Conservation (phyloP, 495 filamentous ascomycete genomes). For the Thozetella sp. region DNA sequence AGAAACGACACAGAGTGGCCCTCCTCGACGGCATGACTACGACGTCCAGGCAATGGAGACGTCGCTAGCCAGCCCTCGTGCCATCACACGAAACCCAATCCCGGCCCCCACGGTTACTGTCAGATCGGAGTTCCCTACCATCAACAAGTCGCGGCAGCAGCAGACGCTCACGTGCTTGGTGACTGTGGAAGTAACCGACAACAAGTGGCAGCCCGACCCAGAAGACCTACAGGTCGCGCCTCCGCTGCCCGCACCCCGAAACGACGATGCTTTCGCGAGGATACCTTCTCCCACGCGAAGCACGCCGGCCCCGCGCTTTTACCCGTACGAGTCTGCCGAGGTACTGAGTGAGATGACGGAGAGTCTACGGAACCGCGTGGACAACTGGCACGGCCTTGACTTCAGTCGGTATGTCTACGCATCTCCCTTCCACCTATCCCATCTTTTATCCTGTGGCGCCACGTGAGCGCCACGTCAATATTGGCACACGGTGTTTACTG, state of each 20-base stretch:
- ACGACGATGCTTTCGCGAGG: constrained; percentile 45
- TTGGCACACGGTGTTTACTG: constrained; percentile 6
- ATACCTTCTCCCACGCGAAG: constrained; percentile 54
- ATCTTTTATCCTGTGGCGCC: background rate
- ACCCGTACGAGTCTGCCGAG: constrained; percentile 64
- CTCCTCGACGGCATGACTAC: constrained; percentile 82
- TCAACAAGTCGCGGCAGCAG: constrained; percentile 89
- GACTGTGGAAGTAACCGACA: constrained; percentile 92
- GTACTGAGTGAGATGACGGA: constrained; percentile 85
- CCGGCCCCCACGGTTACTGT: constrained; percentile 89
- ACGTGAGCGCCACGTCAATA: constrained; percentile 8
- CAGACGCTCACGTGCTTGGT: constrained; percentile 94
- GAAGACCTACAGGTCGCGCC: constrained; percentile 77
- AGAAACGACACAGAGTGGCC: constrained; percentile 60
- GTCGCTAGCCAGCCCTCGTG: constrained; percentile 73
- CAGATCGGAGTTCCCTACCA: constrained; percentile 93
- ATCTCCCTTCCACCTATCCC: background rate
- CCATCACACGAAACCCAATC: constrained; percentile 83
- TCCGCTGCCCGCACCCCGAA: constrained; percentile 35
- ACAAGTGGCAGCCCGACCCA: constrained; percentile 84
- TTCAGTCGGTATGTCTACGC: constrained; percentile 68
- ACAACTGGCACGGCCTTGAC: constrained; percentile 99
- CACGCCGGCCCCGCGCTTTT: constrained; percentile 48
- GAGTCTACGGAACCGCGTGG: constrained; percentile 79
- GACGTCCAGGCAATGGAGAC: constrained; percentile 97